Conservation (phyloP, 2,329 filamentous ascomycete species). For the Incumbomyces lentus region DNA sequence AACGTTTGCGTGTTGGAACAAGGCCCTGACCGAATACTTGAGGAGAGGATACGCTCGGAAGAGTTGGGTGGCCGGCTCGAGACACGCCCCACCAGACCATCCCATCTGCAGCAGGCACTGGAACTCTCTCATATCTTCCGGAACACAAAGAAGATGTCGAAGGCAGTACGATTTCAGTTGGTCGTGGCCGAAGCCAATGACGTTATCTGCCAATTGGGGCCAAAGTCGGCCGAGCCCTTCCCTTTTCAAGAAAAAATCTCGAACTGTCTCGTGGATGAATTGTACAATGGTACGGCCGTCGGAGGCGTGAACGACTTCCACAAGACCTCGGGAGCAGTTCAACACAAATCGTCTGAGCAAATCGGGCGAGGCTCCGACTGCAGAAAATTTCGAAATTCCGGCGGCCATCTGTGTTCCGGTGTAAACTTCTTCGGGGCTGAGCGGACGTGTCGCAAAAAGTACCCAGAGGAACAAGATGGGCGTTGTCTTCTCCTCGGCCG, state of each 20-base stretch:
- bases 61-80: too few species aligned
- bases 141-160: slow-evolving; percentile 26
- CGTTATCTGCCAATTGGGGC: background rate
- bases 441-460: slow-evolving; percentile 37
- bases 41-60: background rate
- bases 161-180: background rate
- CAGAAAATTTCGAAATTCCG: slow-evolving; percentile 8
- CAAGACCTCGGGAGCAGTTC: slow-evolving; percentile 42
- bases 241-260: slow-evolving; percentile 27
- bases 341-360: slow-evolving; percentile 29
- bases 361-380: background rate
- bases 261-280: slow-evolving; percentile 34
- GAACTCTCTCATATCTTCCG: background rate
- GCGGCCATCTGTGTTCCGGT: slow-evolving; percentile 20
- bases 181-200: background rate
- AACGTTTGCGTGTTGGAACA: background rate
- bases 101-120: too few species aligned
- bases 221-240: background rate
- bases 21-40: background rate
- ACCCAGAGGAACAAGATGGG: slow-evolving; percentile 36
- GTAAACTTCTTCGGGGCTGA: slow-evolving; percentile 38
- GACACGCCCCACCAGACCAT: too few species aligned
- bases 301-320: slow-evolving; percentile 14
- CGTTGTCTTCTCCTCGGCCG: slow-evolving; percentile 25
- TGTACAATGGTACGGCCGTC: slow-evolving; percentile 31